Percentiles rank a stretch among this genome's conserved stretches.
phyloP scores from a whole-genome alignment of 345 rosid species.

The Cardiospermum halicacabum region DNA sequence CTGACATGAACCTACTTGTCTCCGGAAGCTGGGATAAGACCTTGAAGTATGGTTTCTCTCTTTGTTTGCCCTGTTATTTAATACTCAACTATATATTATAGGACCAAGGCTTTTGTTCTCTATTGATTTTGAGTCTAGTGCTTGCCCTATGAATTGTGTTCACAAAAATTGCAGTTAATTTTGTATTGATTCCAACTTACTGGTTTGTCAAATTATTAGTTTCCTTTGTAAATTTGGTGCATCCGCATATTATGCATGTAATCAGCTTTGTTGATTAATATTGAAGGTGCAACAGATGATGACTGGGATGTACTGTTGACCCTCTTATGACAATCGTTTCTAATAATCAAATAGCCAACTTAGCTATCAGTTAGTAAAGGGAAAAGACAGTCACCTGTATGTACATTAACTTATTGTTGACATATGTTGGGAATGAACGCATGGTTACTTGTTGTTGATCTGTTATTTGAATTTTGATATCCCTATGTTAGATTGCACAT shows the following conservation, averaged over 20 bases:
- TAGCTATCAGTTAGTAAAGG: too few species aligned
- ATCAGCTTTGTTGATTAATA: too few species aligned
- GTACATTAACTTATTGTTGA: neutral
- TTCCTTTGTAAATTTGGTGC: constrained; percentile 2
- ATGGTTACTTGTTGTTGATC: neutral
- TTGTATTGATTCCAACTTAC: neutral
- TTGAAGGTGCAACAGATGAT: too few species aligned
- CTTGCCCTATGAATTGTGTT: constrained; percentile 7
- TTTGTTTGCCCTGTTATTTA: constrained; percentile 4
- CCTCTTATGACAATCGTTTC: too few species aligned
- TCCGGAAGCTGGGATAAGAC: constrained; percentile 98
- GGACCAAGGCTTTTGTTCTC: neutral
- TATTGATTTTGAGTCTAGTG: neutral
- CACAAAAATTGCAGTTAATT: neutral
- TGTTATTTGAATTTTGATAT: neutral
- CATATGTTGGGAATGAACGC: neutral
- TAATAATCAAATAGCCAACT: too few species aligned
- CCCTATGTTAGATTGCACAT: neutral
- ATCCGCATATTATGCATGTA: neutral
- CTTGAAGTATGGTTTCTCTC: constrained; percentile 43
- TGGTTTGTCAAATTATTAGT: neutral
- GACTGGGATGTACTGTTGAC: too few species aligned
- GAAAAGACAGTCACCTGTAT: too few species aligned
- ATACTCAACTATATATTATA: neutral
- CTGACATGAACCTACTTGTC: constrained; percentile 80